phyloP scores from a whole-genome alignment of 371 early-diverging fungal genomes.

The Rhizopus arrhizus region DNA sequence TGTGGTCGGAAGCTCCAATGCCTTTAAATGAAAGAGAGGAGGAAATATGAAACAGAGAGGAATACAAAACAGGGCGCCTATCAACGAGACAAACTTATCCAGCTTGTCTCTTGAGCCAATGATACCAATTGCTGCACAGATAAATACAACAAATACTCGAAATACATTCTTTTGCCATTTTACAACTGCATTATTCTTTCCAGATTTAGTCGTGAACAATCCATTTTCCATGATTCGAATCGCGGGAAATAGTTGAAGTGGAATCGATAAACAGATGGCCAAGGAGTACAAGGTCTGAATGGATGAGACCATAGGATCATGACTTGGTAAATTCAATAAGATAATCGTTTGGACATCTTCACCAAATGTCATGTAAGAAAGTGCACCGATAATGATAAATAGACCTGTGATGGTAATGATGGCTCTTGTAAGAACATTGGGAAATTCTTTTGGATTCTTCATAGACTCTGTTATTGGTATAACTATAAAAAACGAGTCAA shows the following conservation, averaged over 20 bases:
- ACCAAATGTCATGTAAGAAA: slow-evolving; percentile 84
- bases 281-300: slow-evolving; percentile 81
- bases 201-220: slow-evolving; percentile 64
- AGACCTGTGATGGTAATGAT: slow-evolving; percentile 69
- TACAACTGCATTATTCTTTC: slow-evolving; percentile 66
- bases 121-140: slow-evolving; percentile 74
- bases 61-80: slow-evolving; percentile 66
- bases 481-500: slow-evolving; percentile 23
- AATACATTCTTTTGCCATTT: slow-evolving; percentile 92
- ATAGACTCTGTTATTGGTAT: slow-evolving; percentile 75
- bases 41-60: slow-evolving; percentile 83
- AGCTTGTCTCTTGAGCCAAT: slow-evolving; percentile 72
- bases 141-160: slow-evolving; percentile 63
- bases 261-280: slow-evolving; percentile 86
- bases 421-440: slow-evolving; percentile 65
- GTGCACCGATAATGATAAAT: slow-evolving; percentile 75
- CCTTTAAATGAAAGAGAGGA: slow-evolving; percentile 78
- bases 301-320: slow-evolving; percentile 60
- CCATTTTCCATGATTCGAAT: slow-evolving; percentile 85
- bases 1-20: slow-evolving; percentile 48
- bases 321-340: slow-evolving; percentile 75
- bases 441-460: slow-evolving; percentile 82
- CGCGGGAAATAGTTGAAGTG: slow-evolving; percentile 82
- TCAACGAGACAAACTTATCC: slow-evolving; percentile 83
- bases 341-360: slow-evolving; percentile 77